Percentiles rank a stretch among this genome's conserved stretches.
These are phyloP conservation scores for Pyracantha coccinea DNA, from an alignment of 331 rosid genomes.

Conservation along the genomic window DNA sequence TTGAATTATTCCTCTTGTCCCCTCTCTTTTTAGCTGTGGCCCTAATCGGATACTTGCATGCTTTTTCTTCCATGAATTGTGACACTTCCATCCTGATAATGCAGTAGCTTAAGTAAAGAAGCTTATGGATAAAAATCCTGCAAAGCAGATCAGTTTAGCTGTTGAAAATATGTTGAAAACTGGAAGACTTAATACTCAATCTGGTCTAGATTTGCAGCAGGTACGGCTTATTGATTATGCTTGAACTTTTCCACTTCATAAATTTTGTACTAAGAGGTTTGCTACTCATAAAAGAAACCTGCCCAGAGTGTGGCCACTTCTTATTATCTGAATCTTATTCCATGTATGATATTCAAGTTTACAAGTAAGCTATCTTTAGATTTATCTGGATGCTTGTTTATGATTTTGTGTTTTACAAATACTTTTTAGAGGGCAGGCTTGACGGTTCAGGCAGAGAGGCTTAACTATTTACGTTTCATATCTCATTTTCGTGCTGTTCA, in stretches of 20 bases:
- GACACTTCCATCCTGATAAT: conserved; percentile 18
- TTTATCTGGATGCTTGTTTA: not conserved
- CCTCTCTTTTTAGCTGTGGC: not conserved
- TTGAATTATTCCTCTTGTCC: not conserved
- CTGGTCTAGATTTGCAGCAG: conserved; percentile 92
- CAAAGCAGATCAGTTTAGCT: conserved; percentile 37
- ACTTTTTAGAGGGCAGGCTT: conserved; percentile 73
- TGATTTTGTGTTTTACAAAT: conserved; percentile 8
- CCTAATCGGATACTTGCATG: not conserved
- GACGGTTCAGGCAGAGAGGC: conserved; percentile 86
- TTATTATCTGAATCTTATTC: no score
- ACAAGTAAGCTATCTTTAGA: not conserved
- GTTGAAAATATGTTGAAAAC: conserved; percentile 77
- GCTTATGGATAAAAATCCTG: conserved; percentile 53
- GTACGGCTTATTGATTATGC: conserved; percentile 34
- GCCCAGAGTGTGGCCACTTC: not conserved
- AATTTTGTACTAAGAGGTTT: not conserved
- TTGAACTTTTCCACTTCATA: not conserved
- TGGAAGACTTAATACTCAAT: conserved; percentile 56
- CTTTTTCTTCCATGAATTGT: not conserved
- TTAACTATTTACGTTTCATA: conserved; percentile 76
- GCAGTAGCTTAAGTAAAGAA: conserved; percentile 56
- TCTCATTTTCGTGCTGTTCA: conserved; percentile 97
- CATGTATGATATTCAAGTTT: not conserved
- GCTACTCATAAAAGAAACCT: not conserved